Percentiles rank a stretch among this genome's conserved stretches.
These are phyloP conservation scores for Trichoderma asperelloides DNA, from an alignment of 495 filamentous ascomycete genomes.

Conservation along the genomic window DNA sequence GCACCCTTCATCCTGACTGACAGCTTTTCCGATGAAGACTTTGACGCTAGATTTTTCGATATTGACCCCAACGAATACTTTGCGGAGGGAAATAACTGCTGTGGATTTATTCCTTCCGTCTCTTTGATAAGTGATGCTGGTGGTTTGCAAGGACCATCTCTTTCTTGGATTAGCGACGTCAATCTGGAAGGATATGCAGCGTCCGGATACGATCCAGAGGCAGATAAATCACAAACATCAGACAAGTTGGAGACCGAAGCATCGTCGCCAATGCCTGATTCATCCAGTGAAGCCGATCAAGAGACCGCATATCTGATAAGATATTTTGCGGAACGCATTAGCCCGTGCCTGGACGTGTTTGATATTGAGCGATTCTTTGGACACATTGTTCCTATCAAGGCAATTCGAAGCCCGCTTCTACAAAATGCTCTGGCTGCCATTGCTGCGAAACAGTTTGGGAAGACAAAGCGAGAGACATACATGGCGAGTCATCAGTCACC, in stretches of 20 bases:
- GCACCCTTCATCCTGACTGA: background rate
- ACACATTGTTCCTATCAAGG: background rate
- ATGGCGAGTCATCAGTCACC: background rate
- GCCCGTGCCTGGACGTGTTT: background rate
- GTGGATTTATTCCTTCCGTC: background rate
- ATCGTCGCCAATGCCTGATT: background rate
- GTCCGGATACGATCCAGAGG: background rate
- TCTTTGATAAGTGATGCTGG: background rate
- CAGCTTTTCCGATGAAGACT: background rate
- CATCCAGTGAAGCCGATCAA: background rate
- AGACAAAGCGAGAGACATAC: slow-evolving; percentile 7
- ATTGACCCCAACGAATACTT: background rate
- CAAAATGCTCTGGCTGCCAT: background rate
- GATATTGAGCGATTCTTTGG: slow-evolving; percentile 5
- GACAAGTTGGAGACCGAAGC: background rate
- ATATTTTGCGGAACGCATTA: slow-evolving; percentile 1
- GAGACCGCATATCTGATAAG: slow-evolving; percentile 2
- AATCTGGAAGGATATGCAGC: background rate
- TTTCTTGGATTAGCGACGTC: background rate
- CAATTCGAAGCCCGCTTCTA: background rate
- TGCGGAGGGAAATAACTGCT: background rate
- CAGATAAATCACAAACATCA: background rate
- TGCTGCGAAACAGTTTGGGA: background rate
- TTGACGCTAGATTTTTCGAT: background rate
- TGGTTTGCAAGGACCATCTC: background rate